A percentile compares a stretch with the other conserved stretches of the same genome.
Evolutionary conservation across 805 yeast species (phyloP).

Genomic region (Wickerhamomyces silvicola): DNA sequence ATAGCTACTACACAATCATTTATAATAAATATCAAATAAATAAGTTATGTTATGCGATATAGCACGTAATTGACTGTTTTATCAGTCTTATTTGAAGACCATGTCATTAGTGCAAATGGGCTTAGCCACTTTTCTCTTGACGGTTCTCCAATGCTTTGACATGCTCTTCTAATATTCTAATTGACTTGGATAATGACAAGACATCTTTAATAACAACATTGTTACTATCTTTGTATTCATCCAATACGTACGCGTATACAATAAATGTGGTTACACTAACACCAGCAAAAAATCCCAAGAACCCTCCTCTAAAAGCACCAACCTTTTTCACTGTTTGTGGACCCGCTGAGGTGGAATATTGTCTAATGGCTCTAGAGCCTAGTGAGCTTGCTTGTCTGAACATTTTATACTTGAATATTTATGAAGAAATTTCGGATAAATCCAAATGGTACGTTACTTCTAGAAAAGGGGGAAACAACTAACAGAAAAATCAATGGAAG

Average conservation of each 20-base stretch:
- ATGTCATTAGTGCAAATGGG: background rate
- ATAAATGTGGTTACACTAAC: constrained; percentile 67
- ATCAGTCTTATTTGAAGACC: too few relatives aligned
- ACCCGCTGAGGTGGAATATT: background rate
- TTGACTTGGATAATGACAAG: constrained; percentile 59
- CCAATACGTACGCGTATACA: constrained; percentile 71
- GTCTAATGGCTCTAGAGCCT: too few relatives aligned
- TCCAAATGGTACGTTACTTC: too few relatives aligned
- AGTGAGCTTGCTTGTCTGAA: background rate
- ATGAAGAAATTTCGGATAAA: too few relatives aligned
- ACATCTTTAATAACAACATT: constrained; percentile 72
- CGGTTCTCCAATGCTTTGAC: constrained; percentile 53
- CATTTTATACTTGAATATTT: background rate
- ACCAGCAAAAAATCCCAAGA: constrained; percentile 76
- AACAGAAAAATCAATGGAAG: too few relatives aligned
- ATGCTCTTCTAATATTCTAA: constrained; percentile 61
- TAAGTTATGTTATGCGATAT: too few relatives aligned
- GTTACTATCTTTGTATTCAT: constrained; percentile 70
- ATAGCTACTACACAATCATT: too few relatives aligned
- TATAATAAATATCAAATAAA: too few relatives aligned
- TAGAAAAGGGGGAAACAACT: too few relatives aligned
- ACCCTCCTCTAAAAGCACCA: constrained; percentile 40
- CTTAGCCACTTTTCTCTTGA: constrained; percentile 17
- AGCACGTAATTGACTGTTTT: too few relatives aligned
- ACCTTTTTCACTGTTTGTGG: constrained; percentile 19